Percentiles rank a stretch among this genome's conserved stretches.
Conservation (phyloP, 331 rosid genomes). For the Pyrus hybrid region DNA sequence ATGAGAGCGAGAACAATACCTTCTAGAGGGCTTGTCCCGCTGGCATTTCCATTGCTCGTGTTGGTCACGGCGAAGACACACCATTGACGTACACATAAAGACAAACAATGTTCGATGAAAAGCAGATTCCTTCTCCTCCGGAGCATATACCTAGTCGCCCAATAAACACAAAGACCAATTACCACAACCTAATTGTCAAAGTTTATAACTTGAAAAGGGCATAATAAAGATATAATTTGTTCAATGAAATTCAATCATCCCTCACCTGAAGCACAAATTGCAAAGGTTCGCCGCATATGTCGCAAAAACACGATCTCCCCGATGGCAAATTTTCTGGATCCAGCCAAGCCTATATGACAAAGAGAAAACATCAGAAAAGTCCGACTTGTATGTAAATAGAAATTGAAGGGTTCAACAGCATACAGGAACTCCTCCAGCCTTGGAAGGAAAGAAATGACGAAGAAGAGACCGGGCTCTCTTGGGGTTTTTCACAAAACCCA, state of each 20-base stretch:
- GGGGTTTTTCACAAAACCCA: slow-evolving; percentile 60
- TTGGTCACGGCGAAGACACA: slow-evolving; percentile 75
- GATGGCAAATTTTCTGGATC: slow-evolving; percentile 72
- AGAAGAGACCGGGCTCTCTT: slow-evolving; percentile 39
- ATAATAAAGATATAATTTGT: too few species aligned
- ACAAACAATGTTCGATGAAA: slow-evolving; percentile 78
- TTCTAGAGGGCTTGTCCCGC: slow-evolving; percentile 48
- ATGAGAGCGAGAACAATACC: slow-evolving; percentile 30
- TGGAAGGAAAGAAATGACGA: slow-evolving; percentile 72
- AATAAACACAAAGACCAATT: neutral
- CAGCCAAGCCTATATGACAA: slow-evolving; percentile 68
- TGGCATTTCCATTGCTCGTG: slow-evolving; percentile 74
- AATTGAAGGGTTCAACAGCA: neutral
- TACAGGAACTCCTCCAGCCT: slow-evolving; percentile 86
- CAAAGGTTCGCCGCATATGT: slow-evolving; percentile 66
- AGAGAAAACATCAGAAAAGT: neutral
- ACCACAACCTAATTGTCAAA: neutral
- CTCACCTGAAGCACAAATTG: slow-evolving; percentile 86
- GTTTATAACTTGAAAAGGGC: neutral
- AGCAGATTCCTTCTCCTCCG: slow-evolving; percentile 48
- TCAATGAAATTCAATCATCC: slow-evolving; percentile 2
- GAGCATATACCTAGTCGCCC: slow-evolving; percentile 60
- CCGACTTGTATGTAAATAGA: neutral
- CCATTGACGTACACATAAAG: slow-evolving; percentile 79
- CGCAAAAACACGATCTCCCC: slow-evolving; percentile 57